Conservation (phyloP, 2,329 filamentous ascomycete species). For the Venturia oleaginea region DNA sequence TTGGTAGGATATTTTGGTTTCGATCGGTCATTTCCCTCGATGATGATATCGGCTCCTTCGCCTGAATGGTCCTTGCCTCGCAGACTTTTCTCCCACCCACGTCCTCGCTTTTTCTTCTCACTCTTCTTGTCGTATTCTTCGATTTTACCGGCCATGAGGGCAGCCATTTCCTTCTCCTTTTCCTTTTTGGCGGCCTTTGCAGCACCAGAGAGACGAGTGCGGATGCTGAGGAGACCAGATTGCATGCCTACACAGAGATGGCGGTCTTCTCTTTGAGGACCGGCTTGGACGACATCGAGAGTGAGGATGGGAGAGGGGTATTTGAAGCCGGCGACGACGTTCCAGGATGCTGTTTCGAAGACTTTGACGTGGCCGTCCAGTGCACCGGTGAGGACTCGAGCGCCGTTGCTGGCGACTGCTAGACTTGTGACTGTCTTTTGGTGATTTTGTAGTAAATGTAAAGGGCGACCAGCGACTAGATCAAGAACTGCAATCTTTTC, state of each 20-base stretch:
- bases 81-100: constrained; percentile 52
- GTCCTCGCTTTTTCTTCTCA: constrained; percentile 52
- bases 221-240: constrained; percentile 81
- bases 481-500: constrained; percentile 87
- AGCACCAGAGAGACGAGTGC: constrained; percentile 75
- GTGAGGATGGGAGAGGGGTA: constrained; percentile 87
- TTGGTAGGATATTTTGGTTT: constrained; percentile 55
- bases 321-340: constrained; percentile 89
- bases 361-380: constrained; percentile 96
- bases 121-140: constrained; percentile 67
- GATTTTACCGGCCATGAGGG: constrained; percentile 66
- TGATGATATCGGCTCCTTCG: constrained; percentile 79
- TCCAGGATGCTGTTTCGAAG: constrained; percentile 90
- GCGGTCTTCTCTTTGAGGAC: constrained; percentile 68
- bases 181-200: constrained; percentile 70
- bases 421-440: constrained; percentile 95
- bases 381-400: constrained; percentile 75
- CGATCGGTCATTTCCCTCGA: constrained; percentile 61
- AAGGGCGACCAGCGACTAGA: constrained; percentile 78
- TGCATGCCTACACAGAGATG: constrained; percentile 94
- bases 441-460: constrained; percentile 83
- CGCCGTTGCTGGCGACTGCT: constrained; percentile 69
- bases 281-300: constrained; percentile 68
- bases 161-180: constrained; percentile 75
- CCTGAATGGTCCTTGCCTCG: constrained; percentile 71